These are phyloP conservation scores for Glycine latifolia DNA, from an alignment of 306 rosid species.

Conservation along the genomic window DNA sequence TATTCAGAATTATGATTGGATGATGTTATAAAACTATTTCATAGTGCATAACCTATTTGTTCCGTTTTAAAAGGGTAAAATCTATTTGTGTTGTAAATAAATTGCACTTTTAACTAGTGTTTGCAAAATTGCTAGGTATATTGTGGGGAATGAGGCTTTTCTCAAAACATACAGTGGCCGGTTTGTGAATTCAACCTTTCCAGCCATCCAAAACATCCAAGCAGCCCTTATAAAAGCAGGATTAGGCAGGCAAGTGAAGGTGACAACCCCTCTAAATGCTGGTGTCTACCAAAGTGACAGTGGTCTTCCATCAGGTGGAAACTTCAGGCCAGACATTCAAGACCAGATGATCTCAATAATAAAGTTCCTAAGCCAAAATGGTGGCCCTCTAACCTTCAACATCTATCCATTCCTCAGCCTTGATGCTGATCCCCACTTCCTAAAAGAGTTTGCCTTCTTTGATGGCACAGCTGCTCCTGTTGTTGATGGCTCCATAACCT, in stretches of 20 bases:
- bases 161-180: constrained; percentile 70
- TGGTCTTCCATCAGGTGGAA: constrained; percentile 84
- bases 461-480: constrained; percentile 75
- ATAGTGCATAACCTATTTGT: too few relatives aligned
- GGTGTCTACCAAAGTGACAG: constrained; percentile 81
- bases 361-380: constrained; percentile 72
- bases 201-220: constrained; percentile 90
- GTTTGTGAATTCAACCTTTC: constrained; percentile 67
- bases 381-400: constrained; percentile 74
- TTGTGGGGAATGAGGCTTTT: too few relatives aligned
- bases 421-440: constrained; percentile 88
- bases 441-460: constrained; percentile 89
- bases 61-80: too few relatives aligned
- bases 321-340: constrained; percentile 78
- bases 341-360: constrained; percentile 68
- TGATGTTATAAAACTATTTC: too few relatives aligned
- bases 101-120: constrained; percentile 17
- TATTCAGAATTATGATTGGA: too few relatives aligned
- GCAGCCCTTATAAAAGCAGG: constrained; percentile 95
- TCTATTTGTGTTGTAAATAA: background rate
- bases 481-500: constrained; percentile 79
- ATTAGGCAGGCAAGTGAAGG: constrained; percentile 84
- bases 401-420: constrained; percentile 98
- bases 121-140: constrained; percentile 54
- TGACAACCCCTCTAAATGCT: constrained; percentile 86